Conservation (phyloP, 106 monocot species). For the Hemerocallis citrina region DNA sequence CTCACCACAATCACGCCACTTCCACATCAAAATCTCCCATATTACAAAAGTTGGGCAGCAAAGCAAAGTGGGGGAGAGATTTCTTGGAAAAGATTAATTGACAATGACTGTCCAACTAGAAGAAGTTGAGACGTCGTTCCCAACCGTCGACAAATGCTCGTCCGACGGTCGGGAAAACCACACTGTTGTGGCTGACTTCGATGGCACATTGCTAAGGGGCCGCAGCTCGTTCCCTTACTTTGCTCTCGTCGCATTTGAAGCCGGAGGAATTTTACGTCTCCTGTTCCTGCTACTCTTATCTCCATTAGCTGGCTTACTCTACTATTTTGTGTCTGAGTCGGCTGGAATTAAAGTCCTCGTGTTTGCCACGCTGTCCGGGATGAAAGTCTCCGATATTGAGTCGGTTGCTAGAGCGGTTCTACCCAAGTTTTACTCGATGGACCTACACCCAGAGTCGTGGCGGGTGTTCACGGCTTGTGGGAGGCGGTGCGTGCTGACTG, state of each 20-base stretch:
- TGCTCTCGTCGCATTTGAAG: conserved; percentile 41
- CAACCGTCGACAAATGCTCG: conserved; percentile 18
- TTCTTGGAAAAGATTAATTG: no score
- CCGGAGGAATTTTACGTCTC: conserved; percentile 29
- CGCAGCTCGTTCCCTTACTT: conserved; percentile 45
- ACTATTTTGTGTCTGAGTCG: conserved; percentile 25
- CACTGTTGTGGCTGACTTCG: conserved; percentile 30
- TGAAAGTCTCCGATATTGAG: conserved; percentile 24
- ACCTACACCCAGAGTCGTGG: conserved; percentile 53
- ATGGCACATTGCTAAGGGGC: conserved; percentile 28
- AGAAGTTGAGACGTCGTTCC: no score
- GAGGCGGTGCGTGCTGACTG: conserved; percentile 38
- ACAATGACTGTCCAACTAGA: no score
- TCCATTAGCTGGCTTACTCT: conserved; percentile 20
- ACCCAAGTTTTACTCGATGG: conserved; percentile 49
- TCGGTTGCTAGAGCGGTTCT: conserved; percentile 51
- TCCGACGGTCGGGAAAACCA: conserved; percentile 11
- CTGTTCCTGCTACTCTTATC: conserved; percentile 32
- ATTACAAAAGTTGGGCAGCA: no score
- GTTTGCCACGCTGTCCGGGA: conserved; percentile 37
- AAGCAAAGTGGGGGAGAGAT: no score
- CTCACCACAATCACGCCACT: no score
- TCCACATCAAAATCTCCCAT: no score
- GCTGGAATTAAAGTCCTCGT: conserved; percentile 30
- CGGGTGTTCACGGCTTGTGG: conserved; percentile 45